Evolutionary conservation across 2,329 filamentous ascomycete species (phyloP), one percentile per base, ranked within the genome.

Genomic region (Pestalotiopsis sp.): DNA sequence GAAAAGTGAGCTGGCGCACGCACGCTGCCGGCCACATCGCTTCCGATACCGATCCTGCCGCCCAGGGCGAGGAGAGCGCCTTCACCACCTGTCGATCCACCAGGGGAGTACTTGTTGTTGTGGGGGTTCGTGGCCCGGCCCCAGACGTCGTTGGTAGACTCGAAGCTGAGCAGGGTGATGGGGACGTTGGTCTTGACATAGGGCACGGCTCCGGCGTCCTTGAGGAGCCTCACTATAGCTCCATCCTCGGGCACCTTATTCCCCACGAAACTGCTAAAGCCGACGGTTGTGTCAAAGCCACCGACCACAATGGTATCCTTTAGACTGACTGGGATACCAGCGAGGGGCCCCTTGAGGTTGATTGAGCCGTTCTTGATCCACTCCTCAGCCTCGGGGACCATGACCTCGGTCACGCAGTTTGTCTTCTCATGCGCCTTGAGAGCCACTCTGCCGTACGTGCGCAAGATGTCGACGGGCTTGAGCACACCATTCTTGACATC

Each of bases 121-220:
- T 97, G 94, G 0, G 95, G 94, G 77, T 97, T 98, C 17, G 87
- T 90, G 72, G 88, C 91, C 39, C 90, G 87, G 9, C 95, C 95
- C 94, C 95, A 98, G 23, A 98, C 84, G 71, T 88, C 87, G 75
- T 90, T 90, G 67, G 89, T 89, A 17, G 92, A 94, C 80, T 97
- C 94, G 75, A 97, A 97, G 68, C 92, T 94, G 56, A 97, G 85
- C 1, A 97, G 86, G 0, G 94, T 97, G 68, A 95, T 92, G 4
- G 95, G 95, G 2, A 97, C 79, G 71, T 96, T 96, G 0, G 95
- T 98, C 84, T 98, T 98, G 72, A 95, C 94, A 77, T 97, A 97
- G 0, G 95, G 95, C 2, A 98, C 87, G 0, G 95, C 94, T 25
- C 95, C 93, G 2, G 94, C 94, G 77, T 96, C 92, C 77, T 97